Base-by-base conservation (phyloP, 257 asterid genomes). In the Coffea eugenioides region DNA sequence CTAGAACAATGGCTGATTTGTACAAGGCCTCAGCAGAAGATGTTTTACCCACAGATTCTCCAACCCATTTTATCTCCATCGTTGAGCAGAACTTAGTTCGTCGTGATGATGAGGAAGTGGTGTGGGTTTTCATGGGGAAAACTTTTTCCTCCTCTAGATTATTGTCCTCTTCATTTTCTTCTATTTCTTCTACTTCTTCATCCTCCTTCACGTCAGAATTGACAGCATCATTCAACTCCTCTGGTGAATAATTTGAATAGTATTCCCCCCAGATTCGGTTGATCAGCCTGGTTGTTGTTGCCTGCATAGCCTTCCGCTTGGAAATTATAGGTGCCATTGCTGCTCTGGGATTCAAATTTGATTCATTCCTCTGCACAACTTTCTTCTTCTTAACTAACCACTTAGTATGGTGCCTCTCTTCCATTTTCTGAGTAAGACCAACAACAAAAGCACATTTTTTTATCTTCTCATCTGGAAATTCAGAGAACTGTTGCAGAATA, bases 301-400 rank as follows among this genome's bases (percentile, higher is more conserved):
- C 99, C 84, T 92, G 97, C 99, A 95, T 95, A 68, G 99, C 90
- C 88, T 92, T 92, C 86, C 91, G 90, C 84, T 89, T 91, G 57
- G 98, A 94, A 56, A 86, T 85, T 75, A 87, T 88, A 68, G 97
- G 91, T 69, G 74, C 94, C 88, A 93, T 89, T 67, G 89, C 92
- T 48, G 96, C 96, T 87, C 98, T 88, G 20, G 99, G 99, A 86
- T 95, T 95, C 77, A 89, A 80, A 82, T 95, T 95, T 59, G 68
- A 85, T 59, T 27, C 91, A 59, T 76, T 71, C 82, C 97, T 89
- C 52, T 77, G 86, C 81, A 92, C 79, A 82, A 88, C 57, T 87
- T 89, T 91, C 92, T 95, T 93, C 85, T 91, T 93, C 97, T 92
- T 95, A 78, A 95, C 97, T 68, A 92, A 84, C 98, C 97, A 92